Base-by-base conservation (phyloP, 768 basidiomycete genomes). In the Lactarius psammicola region DNA sequence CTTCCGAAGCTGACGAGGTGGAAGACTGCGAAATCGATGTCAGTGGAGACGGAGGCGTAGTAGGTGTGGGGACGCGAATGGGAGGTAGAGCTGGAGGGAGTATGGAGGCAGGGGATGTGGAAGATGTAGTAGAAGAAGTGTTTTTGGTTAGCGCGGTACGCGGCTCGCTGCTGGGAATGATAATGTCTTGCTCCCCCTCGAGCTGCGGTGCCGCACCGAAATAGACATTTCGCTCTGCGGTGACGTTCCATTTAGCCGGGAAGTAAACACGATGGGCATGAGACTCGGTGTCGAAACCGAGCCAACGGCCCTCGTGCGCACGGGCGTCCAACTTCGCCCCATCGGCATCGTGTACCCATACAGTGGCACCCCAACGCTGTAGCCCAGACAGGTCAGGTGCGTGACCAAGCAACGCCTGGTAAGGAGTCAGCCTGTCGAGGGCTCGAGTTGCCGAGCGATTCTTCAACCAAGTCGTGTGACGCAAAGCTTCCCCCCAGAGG, bases 381-480 rank as follows among this genome's bases (percentile, higher is more conserved):
- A 65, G 2, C 13, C 23, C 13, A 3, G 31, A 26, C 0, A 72
- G 33, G 31, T 72, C 56, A 1, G 72, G 72, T 26, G 62, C 59
- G 11, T 40, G 49, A 3, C 56, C 23, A 7, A 51, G 54, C 4
- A 70, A 13, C 11, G 46, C 59, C 62, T 73, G 68, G 46, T 64
- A 71, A n/a, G 75, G 75, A 0, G 71, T 72, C 17, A 38, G 63
- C 2, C 72, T 69, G 17, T 72, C 70, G 2, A 40, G 40, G 4
- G 40, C 40, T 1, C 40, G 6, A 6, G 40, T 40, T 0, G 40
- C 40, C 36, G 75, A 73, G 2, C 74, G 56, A 62, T 81, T 81
- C 66, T 74, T 72, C 31, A 82, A 36, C 75, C 78, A 82, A 0
- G 75, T 69, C 0, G 72, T 74, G 66, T 81, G 76, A 4, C 13